Evolutionary conservation across 805 yeast genomes (phyloP).

Genomic region (Candida morakotiae): DNA sequence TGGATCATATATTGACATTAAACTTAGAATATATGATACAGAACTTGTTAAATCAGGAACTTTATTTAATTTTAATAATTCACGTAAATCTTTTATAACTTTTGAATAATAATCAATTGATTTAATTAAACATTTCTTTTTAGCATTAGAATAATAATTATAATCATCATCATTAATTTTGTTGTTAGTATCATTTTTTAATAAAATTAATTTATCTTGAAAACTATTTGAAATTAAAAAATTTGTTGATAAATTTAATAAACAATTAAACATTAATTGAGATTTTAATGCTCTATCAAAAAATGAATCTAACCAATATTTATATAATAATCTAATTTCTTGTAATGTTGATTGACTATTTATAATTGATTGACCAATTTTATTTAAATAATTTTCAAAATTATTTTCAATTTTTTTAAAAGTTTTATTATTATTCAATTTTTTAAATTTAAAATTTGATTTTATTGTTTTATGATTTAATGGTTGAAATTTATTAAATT

Average conservation of each 20-base stretch:
- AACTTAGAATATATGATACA: slow-evolving; percentile 32
- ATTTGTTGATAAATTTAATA: slow-evolving; percentile 36
- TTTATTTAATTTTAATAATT: slow-evolving; percentile 21
- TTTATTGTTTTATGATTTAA: background rate
- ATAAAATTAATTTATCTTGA: background rate
- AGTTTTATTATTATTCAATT: background rate
- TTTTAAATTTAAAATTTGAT: background rate
- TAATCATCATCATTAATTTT: background rate
- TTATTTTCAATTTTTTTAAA: slow-evolving; percentile 7
- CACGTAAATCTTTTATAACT: slow-evolving; percentile 31
- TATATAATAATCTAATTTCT: slow-evolving; percentile 27
- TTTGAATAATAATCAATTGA: slow-evolving; percentile 34
- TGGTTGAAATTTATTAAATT: background rate
- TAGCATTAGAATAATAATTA: background rate
- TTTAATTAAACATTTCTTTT: slow-evolving; percentile 18
- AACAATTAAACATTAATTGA: slow-evolving; percentile 31
- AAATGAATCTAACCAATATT: slow-evolving; percentile 30
- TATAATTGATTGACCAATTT: slow-evolving; percentile 14
- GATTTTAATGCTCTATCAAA: slow-evolving; percentile 19
- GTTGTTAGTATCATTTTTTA: background rate
- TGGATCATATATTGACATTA: slow-evolving; percentile 41
- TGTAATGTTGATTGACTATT: slow-evolving; percentile 24
- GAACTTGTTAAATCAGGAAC: slow-evolving; percentile 30
- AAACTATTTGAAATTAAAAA: slow-evolving; percentile 27
- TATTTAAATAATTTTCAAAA: slow-evolving; percentile 7